Conservation (phyloP, 2,329 filamentous ascomycete species). For the Sporothrix curviconia region DNA sequence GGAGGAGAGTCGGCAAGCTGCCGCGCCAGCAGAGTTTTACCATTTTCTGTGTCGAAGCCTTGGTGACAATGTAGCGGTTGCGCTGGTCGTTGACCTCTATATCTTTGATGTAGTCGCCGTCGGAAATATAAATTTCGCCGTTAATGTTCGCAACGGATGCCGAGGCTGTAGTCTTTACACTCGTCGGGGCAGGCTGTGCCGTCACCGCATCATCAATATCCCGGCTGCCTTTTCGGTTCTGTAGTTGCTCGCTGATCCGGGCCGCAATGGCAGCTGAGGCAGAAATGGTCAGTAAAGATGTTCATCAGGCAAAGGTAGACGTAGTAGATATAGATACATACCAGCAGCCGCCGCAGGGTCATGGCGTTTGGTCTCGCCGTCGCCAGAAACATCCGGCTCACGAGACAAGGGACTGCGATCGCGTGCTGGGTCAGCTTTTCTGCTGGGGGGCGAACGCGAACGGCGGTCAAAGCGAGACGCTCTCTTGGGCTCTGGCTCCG, state of each 20-base stretch:
- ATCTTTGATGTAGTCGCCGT: constrained; percentile 97
- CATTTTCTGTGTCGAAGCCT: constrained; percentile 97
- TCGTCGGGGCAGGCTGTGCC: constrained; percentile 48
- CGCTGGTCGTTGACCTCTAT: constrained; percentile 98
- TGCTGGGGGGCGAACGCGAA: constrained; percentile 71
- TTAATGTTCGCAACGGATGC: constrained; percentile 55
- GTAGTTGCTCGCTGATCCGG: constrained; percentile 74
- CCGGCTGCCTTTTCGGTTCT: constrained; percentile 82
- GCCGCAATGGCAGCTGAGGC: constrained; percentile 80
- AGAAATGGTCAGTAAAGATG: constrained; percentile 15
- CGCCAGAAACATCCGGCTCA: constrained; percentile 29
- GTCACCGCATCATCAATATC: constrained; percentile 85
- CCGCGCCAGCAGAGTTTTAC: too few relatives aligned
- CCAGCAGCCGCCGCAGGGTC: constrained; percentile 75
- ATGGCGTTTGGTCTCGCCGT: constrained; percentile 39
- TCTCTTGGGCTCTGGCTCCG: constrained; percentile 70
- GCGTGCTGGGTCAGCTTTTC: constrained; percentile 62
- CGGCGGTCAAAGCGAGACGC: constrained; percentile 83
- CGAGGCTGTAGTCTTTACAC: constrained; percentile 33
- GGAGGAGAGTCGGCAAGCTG: constrained; percentile 12
- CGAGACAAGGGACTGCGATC: constrained; percentile 70
- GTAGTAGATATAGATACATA: constrained; percentile 37
- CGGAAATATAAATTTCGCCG: constrained; percentile 85
- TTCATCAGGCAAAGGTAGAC: background rate
- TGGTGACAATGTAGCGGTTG: constrained; percentile 94